Evolutionary conservation across 805 yeast genomes (phyloP), one percentile per base, ranked within the genome.

Genomic region (Lipomyces sp.): DNA sequence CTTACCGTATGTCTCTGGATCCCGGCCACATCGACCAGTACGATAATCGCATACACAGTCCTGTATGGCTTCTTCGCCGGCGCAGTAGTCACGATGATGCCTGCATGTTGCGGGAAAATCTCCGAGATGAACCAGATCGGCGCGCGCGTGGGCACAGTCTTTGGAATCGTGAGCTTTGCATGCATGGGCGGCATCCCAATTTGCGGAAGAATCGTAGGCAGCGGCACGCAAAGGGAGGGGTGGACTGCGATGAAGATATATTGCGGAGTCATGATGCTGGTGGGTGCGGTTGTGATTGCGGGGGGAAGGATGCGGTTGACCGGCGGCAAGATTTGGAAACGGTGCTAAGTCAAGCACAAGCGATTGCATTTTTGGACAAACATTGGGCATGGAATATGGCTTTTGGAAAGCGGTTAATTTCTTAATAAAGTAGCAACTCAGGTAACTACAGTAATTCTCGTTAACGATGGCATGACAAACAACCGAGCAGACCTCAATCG

Each of bases 101-200:
- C 70, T 1, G 61, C 65, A 3, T 53, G 65, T 18, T 56, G 63
- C 4, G 64, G 68, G 3, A 48, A 54, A 22, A 43, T 43, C 34
- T 61, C 65, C 2, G 55, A 62, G 40, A 37, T 61, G 34, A 45
- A 55, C 14, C 41, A 58, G 19, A 50, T 61, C 18, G 68, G 70
- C 10, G 57, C 58, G 11, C 53, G 67, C 10, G 84, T 86, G 86
- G 85, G 86, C 2, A 48, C 80, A 36, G 76, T 86, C 0, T 71
- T 85, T 35, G 70, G 76, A 7, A 61, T 74, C 8, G 80, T 83
- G 37, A 74, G 89, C 0, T 73, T 77, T 60, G 80, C 76, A 1
- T 44, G 56, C 18, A 58, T 65, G 8, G 34, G 60, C 0, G 68
- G 67, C 1, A 60, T 65, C 0, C 65, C 68, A 1, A 31, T 63